phyloP scores from a whole-genome alignment of 805 yeast species.

The Saccharomyces mikatae region DNA sequence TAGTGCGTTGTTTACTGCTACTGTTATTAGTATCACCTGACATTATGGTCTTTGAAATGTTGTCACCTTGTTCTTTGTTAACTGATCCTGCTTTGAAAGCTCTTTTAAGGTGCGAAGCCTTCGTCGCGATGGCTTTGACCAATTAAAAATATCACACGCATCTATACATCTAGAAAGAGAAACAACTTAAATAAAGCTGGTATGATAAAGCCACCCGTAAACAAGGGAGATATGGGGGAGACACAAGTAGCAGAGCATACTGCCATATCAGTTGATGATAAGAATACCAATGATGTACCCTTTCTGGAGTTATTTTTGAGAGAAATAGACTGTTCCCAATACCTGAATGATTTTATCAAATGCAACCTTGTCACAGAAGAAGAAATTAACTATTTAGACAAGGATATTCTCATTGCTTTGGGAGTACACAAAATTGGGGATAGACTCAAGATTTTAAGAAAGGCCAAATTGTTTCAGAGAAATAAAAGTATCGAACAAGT shows the following conservation, averaged over 20 bases:
- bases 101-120: not conserved
- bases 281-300: not conserved
- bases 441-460: constrained; percentile 57
- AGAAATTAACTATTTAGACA: constrained; percentile 38
- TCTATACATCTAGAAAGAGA: not conserved
- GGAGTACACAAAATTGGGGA: constrained; percentile 81
- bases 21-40: not conserved
- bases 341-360: constrained; percentile 15
- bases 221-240: not conserved
- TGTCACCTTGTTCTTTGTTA: not conserved
- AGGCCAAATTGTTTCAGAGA: constrained; percentile 37
- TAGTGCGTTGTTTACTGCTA: not conserved
- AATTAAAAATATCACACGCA: not conserved
- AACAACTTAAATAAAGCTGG: not conserved
- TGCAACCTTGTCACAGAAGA: constrained; percentile 17
- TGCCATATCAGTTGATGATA: not conserved
- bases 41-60: not conserved
- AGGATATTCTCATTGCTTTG: constrained; percentile 55
- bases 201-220: not conserved
- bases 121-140: not conserved
- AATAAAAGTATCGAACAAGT: constrained; percentile 5
- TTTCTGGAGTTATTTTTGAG: constrained; percentile 18
- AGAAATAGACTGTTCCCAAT: constrained; percentile 18
- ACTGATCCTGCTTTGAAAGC: not conserved
- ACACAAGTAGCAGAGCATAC: not conserved